These are phyloP conservation scores for Miscanthus lutarioriparius DNA, from an alignment of 176 grass and related monocot genomes.

Conservation along the genomic window DNA sequence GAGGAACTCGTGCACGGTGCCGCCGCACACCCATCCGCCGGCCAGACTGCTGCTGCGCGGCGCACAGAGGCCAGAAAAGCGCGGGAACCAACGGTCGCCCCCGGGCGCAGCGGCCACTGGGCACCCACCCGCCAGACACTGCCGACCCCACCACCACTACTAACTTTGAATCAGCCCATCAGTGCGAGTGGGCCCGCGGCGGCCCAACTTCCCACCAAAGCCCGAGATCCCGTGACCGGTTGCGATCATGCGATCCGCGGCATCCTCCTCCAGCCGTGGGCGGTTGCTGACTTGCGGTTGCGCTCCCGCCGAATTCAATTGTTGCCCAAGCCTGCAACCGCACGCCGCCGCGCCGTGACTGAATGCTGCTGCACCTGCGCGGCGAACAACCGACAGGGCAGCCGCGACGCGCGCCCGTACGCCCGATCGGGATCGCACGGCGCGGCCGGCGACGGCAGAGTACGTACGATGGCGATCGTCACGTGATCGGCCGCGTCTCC, in stretches of 20 bases:
- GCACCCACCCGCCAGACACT: not conserved
- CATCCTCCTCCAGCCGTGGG: not conserved
- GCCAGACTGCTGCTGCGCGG: not conserved
- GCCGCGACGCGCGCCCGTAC: conserved; percentile 8
- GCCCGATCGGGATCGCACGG: conserved; percentile 39
- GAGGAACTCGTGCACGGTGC: not conserved
- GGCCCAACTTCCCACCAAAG: conserved; percentile 23
- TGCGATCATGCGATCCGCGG: not conserved
- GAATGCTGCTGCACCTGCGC: not conserved
- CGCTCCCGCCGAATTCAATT: not conserved
- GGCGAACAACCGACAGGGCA: conserved; percentile 34
- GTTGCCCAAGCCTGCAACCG: not conserved
- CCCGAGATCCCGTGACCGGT: conserved; percentile 27
- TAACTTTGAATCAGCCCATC: not conserved
- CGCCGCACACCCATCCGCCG: too few species aligned
- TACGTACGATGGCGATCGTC: not conserved
- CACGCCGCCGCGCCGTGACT: not conserved
- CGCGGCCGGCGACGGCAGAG: not conserved
- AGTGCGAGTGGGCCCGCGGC: not conserved
- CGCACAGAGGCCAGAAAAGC: not conserved
- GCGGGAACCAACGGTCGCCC: conserved; percentile 29
- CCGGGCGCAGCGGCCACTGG: not conserved
- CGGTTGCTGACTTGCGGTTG: not conserved
- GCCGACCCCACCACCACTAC: not conserved
- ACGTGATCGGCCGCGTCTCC: conserved; percentile 16